These are phyloP conservation scores for Gillenia trifoliata DNA, from an alignment of 306 rosid species.

Conservation along the genomic window DNA sequence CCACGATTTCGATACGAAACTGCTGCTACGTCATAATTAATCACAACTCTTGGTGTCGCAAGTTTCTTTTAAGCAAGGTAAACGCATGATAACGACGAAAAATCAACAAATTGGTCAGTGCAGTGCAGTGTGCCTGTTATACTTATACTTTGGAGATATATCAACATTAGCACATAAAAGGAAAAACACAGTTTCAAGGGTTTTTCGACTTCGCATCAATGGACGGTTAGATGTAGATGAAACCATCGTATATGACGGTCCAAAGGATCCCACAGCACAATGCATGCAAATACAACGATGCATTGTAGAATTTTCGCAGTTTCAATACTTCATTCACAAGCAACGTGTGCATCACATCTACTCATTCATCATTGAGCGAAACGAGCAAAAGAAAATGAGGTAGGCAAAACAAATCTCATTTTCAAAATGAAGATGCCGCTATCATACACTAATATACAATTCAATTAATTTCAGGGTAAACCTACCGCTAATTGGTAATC, in stretches of 20 bases:
- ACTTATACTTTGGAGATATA: not conserved
- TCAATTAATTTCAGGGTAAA: constrained; percentile 23
- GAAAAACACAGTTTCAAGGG: too few relatives aligned
- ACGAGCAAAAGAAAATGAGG: not conserved
- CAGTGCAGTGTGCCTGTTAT: not conserved
- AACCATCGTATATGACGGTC: too few relatives aligned
- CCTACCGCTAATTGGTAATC: constrained; percentile 3
- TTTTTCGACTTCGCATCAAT: too few relatives aligned
- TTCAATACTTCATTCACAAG: too few relatives aligned
- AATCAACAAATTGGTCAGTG: not conserved
- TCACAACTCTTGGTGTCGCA: not conserved
- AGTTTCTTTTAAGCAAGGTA: not conserved
- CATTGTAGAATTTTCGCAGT: too few relatives aligned
- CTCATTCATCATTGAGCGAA: not conserved
- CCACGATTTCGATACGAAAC: not conserved
- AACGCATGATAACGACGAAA: not conserved
- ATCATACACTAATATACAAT: constrained; percentile 42
- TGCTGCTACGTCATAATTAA: not conserved
- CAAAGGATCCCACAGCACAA: too few relatives aligned
- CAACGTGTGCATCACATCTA: not conserved
- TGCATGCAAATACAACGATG: too few relatives aligned
- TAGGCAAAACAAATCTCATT: constrained; percentile 15
- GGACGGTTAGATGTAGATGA: too few relatives aligned
- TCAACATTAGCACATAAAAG: not conserved
- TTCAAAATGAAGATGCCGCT: constrained; percentile 26